A percentile compares a stretch with the other conserved stretches of the same genome.
Evolutionary conservation across 345 rosid genomes (phyloP).

Genomic region (Eucalyptus rudis): DNA sequence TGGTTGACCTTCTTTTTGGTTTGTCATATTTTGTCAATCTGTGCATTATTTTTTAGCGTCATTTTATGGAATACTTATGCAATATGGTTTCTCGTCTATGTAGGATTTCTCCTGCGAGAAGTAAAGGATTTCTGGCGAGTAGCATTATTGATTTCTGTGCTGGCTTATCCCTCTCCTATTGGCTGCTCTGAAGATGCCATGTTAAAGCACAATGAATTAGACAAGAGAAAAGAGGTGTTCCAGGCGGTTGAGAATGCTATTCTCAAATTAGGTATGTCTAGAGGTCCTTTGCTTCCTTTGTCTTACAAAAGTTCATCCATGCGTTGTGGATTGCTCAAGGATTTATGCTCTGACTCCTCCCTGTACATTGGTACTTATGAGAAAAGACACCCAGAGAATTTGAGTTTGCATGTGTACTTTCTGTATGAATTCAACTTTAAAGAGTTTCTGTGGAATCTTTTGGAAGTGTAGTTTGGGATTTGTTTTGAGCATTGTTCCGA

Average conservation of each 20-base stretch:
- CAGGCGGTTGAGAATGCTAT: slow-evolving; percentile 39
- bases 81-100: neutral
- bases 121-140: slow-evolving; percentile 83
- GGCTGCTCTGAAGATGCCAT: slow-evolving; percentile 16
- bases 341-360: neutral
- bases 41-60: neutral
- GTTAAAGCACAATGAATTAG: slow-evolving; percentile 23
- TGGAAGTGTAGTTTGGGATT: neutral
- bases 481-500: neutral
- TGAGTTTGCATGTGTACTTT: neutral
- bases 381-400: neutral
- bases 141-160: slow-evolving; percentile 48
- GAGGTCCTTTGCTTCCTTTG: neutral
- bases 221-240: slow-evolving; percentile 40
- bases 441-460: neutral
- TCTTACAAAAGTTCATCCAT: neutral
- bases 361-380: neutral
- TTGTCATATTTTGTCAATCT: neutral
- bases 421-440: neutral
- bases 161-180: slow-evolving; percentile 28
- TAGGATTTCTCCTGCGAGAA: slow-evolving; percentile 75
- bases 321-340: neutral
- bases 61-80: neutral
- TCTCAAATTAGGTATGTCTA: slow-evolving; percentile 32
- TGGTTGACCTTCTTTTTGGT: neutral